Conservation (phyloP, 768 basidiomycete species). For the Leccinum variicolor region DNA sequence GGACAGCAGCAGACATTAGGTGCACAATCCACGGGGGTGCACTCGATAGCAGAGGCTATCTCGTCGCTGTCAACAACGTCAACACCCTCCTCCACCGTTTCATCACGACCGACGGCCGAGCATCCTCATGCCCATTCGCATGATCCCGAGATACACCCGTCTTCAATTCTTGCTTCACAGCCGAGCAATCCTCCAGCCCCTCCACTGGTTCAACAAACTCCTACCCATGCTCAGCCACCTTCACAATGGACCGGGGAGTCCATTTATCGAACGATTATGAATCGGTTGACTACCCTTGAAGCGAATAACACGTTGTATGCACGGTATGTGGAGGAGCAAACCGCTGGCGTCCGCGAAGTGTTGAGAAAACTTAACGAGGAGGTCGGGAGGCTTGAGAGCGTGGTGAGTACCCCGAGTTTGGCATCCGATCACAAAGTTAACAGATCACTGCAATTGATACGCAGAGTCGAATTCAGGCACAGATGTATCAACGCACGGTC, state of each 20-base stretch:
- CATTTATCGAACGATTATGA: slow-evolving; percentile 96
- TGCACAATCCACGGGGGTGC: not conserved
- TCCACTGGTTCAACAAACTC: slow-evolving; percentile 1
- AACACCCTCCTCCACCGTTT: slow-evolving; percentile 5
- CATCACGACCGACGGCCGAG: not conserved
- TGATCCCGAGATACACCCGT: slow-evolving; percentile 3
- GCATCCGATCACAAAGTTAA: not conserved
- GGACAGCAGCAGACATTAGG: not conserved
- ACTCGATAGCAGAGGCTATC: slow-evolving; percentile 22
- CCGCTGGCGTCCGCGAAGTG: slow-evolving; percentile 66
- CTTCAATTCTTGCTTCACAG: slow-evolving; percentile 2
- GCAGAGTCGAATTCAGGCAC: slow-evolving; percentile 69
- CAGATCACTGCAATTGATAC: not conserved
- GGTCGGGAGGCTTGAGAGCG: slow-evolving; percentile 70
- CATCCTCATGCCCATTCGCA: not conserved
- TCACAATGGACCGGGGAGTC: slow-evolving; percentile 64
- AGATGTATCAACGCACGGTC: slow-evolving; percentile 60
- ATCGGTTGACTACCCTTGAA: slow-evolving; percentile 81
- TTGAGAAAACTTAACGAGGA: slow-evolving; percentile 75
- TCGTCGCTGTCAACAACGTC: slow-evolving; percentile 14
- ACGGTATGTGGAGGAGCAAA: slow-evolving; percentile 89
- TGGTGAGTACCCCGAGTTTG: slow-evolving; percentile 46
- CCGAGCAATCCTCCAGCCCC: slow-evolving; percentile 1
- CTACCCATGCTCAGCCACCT: slow-evolving; percentile 1
- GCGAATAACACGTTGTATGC: slow-evolving; percentile 82